Base-by-base conservation (phyloP, 345 rosid species). In the Excoecaria agallocha region DNA sequence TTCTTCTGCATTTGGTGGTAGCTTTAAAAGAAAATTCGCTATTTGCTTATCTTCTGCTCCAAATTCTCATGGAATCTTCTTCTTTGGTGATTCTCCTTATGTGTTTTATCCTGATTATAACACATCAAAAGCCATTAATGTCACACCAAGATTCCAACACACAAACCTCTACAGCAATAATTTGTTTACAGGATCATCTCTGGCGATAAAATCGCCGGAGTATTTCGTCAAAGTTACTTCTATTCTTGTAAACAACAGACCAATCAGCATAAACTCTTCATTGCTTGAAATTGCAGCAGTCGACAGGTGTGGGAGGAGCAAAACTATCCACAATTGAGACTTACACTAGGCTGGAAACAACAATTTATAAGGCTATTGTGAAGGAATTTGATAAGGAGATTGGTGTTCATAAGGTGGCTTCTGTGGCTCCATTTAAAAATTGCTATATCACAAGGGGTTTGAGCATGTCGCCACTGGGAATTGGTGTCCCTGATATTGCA, bases 161-260 rank as follows among this genome's bases (percentile, higher is more conserved):
- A 30, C 30, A 30, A 30, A 30, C 30, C 30, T 30, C 30, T 30
- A 30, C 30, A 30, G 30, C 30, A 30, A 30, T 30, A 30, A 30
- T 30, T 30, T 30, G 30, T 30, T 30, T 30, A 30, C 30, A 30
- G 30, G 30, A 30, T 2, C 30, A 30, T 30, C 30, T 30, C 30
- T 30, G 30, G 30, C 1, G 30, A 30, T 30, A 30, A 30, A 30
- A 30, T 30, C 51, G 25, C 73, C 62, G 1, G 75, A 63, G 17
- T 76, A 76, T 37, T 76, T 76, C 25, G 79, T 76, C 48, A 76
- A 63, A 62, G 24, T 76, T 11, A 70, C 74, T 25, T 63, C 74
- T 3, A 70, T 76, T 56, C 38, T 51, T 19, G 79, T 76, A 43
- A 54, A 76, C 54, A 48, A 39, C 10, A 61, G 41, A 16, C 46